A percentile compares a stretch with the other conserved stretches of the same genome.
Evolutionary conservation across 805 yeast species (phyloP).

Genomic region (Nakazawaea populi): DNA sequence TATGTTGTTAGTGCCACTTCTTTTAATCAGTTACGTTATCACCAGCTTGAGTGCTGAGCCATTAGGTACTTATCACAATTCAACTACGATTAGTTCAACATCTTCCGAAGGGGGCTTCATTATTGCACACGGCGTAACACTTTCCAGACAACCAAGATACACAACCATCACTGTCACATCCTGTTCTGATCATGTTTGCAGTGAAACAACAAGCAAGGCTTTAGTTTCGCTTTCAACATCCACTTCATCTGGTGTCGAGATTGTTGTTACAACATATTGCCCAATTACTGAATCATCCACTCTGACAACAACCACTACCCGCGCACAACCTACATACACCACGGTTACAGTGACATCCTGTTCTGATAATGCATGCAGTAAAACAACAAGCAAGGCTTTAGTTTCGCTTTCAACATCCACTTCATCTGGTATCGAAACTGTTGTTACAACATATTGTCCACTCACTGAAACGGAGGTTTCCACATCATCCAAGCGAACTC

Average conservation of each 20-base stretch:
- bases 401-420: background rate
- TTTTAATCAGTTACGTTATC: background rate
- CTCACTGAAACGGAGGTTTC: background rate
- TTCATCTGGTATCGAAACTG: background rate
- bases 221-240: background rate
- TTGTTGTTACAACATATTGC: slow-evolving; percentile 7
- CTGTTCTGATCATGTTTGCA: slow-evolving; percentile 1
- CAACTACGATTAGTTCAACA: background rate
- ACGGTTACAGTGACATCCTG: slow-evolving; percentile 19
- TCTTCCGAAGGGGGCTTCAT: background rate
- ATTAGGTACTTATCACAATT: background rate
- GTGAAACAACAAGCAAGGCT: slow-evolving; percentile 1
- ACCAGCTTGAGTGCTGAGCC: background rate
- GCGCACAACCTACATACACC: slow-evolving; percentile 23
- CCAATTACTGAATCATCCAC: slow-evolving; percentile 20
- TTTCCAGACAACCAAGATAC: background rate
- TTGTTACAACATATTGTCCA: slow-evolving; percentile 7
- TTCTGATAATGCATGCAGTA: slow-evolving; percentile 9
- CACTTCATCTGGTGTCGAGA: slow-evolving; percentile 4
- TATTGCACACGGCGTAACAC: background rate
- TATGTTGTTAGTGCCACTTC: background rate
- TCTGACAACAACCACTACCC: slow-evolving; percentile 23
- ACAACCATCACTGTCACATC: slow-evolving; percentile 5
- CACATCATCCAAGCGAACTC: background rate
- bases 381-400: background rate